These are phyloP conservation scores for Clitopilus passeckerianus DNA, from an alignment of 768 basidiomycete species.

Conservation along the genomic window DNA sequence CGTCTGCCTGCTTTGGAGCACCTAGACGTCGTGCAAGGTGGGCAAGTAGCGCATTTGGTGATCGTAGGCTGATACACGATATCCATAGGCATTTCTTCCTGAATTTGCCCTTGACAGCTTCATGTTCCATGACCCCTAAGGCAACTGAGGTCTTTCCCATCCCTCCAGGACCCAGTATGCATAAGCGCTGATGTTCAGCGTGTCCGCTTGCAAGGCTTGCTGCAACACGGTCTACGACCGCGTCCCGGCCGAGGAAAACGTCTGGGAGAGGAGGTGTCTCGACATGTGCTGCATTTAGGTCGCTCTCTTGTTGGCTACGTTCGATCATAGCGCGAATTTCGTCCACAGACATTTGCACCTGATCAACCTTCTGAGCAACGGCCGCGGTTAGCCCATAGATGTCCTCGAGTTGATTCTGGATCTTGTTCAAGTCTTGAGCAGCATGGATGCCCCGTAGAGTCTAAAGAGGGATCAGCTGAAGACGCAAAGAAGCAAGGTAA, in stretches of 20 bases:
- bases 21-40: constrained; percentile 1
- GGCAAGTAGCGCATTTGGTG: not conserved
- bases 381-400: not conserved
- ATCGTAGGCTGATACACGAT: not conserved
- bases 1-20: constrained; percentile 3
- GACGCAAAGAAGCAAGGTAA: not conserved
- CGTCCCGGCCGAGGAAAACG: not conserved
- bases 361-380: not conserved
- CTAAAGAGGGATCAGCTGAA: not conserved
- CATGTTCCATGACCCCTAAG: not conserved
- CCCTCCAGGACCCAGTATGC: constrained; percentile 76
- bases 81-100: not conserved
- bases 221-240: not conserved
- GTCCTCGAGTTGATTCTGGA: not conserved
- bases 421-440: not conserved
- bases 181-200: constrained; percentile 53
- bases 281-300: not conserved
- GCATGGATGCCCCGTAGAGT: not conserved
- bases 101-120: not conserved
- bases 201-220: not conserved
- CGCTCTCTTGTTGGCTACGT: not conserved
- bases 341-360: not conserved
- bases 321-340: not conserved
- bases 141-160: constrained; percentile 47
- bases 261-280: not conserved